phyloP scores from a whole-genome alignment of 2,329 filamentous ascomycete species.

The Penicillium sp. region DNA sequence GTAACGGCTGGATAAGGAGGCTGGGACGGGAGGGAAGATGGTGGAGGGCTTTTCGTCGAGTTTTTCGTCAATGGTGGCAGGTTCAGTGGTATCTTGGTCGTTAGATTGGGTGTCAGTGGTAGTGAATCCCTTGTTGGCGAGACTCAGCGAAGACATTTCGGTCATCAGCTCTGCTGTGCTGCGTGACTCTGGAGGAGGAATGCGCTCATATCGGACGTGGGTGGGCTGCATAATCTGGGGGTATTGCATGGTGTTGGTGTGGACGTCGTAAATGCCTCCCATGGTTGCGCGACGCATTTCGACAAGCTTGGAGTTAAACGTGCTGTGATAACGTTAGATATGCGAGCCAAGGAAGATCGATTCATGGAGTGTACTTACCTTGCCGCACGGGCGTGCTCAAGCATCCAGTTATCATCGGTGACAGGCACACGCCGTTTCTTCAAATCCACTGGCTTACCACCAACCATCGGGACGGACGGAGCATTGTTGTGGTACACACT shows the following conservation, averaged over 20 bases:
- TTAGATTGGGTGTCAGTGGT: not conserved
- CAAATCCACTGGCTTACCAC: constrained; percentile 68
- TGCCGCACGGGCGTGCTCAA: constrained; percentile 87
- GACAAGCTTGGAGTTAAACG: constrained; percentile 76
- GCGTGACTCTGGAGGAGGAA: constrained; percentile 49
- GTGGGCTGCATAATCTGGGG: constrained; percentile 87
- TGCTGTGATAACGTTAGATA: constrained; percentile 51
- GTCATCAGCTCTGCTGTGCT: constrained; percentile 30
- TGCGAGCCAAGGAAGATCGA: not conserved
- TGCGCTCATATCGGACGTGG: constrained; percentile 74
- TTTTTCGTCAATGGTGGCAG: constrained; percentile 1
- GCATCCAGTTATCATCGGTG: constrained; percentile 93
- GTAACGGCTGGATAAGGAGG: constrained; percentile 59
- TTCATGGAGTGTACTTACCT: constrained; percentile 57
- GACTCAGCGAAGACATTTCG: constrained; percentile 34
- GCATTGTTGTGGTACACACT: constrained; percentile 85
- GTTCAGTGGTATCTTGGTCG: constrained; percentile 3
- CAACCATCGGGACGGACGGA: constrained; percentile 71
- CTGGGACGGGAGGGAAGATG: constrained; percentile 55
- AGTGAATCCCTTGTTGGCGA: constrained; percentile 32
- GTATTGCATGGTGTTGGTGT: constrained; percentile 89
- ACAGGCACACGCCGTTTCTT: constrained; percentile 85
- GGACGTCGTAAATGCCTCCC: constrained; percentile 82
- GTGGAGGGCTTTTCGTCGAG: constrained; percentile 23
- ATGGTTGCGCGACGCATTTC: constrained; percentile 66